Evolutionary conservation across 257 asterid species (phyloP), one percentile per base, ranked within the genome.

Genomic region (Anisodus tanguticus): DNA sequence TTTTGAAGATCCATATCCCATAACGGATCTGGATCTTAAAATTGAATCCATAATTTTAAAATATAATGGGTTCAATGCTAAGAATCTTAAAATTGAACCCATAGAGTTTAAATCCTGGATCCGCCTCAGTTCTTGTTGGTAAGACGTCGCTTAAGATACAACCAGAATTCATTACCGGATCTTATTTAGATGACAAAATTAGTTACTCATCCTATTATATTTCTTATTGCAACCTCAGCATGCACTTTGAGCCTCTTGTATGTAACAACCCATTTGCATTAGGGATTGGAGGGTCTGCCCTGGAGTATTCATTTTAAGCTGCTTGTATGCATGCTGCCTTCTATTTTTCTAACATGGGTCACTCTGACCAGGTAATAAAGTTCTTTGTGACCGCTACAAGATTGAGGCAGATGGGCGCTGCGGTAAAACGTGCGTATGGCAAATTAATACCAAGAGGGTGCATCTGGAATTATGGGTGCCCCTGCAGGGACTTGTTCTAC

Each of bases 361-460:
- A 11, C 45, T 76, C 81, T 51, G 62, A 92, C n/a, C 54, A 95
- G 98, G 98, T 59, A 82, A 86, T 60, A 87, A 90, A 85, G 94
- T 85, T 90, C 93, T 94, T 64, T 84, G 82, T 67, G 80, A 81
- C 83, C 98, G 98, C 81, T 96, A 96, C 93, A 96, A 94, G 91
- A 82, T 96, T 80, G 94, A 88, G 67, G 72, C 93, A 47, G 95
- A 94, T 81, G 91, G 91, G 54, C 84, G 69, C 54, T 89, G 81
- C 86, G 97, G 98, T 67, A 89, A 84, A 94, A 83, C 47, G 99
- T 94, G 92, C 83, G 99, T 86, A 84, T 79, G 6, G 64, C 67
- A 39, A 59, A 54, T 83, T 16, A 22, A 84, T 79, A 31, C 64
- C 26, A 15, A 76, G 51, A 22, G 41, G 19, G 45, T 59, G 81